Evolutionary conservation across 805 yeast species (phyloP).

Genomic region (Saccharomycopsis javanensis): DNA sequence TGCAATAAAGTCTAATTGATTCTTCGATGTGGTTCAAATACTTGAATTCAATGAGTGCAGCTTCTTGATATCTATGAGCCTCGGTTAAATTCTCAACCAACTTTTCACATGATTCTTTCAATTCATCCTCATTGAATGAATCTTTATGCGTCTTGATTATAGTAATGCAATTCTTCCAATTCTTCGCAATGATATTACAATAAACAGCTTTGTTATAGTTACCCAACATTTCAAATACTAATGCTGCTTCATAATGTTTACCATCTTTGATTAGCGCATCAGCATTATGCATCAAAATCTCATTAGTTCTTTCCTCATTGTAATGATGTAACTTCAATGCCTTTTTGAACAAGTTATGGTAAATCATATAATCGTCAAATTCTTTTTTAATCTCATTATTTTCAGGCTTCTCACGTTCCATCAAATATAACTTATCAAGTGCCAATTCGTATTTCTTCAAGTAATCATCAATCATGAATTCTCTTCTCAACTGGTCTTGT

Average conservation of each 20-base stretch:
- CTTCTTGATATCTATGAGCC: constrained; percentile 65
- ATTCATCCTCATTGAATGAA: constrained; percentile 26
- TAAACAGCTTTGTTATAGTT: constrained; percentile 53
- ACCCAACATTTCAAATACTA: constrained; percentile 62
- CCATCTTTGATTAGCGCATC: constrained; percentile 44
- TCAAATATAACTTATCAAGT: constrained; percentile 48
- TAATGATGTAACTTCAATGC: constrained; percentile 59
- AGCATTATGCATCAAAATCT: constrained; percentile 55
- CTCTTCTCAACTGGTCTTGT: constrained; percentile 54
- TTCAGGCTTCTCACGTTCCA: constrained; percentile 29
- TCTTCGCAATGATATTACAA: constrained; percentile 56
- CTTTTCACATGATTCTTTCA: constrained; percentile 43
- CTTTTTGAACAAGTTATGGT: constrained; percentile 56
- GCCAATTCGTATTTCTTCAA: constrained; percentile 64
- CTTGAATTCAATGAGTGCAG: constrained; percentile 64
- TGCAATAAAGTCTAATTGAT: constrained; percentile 62
- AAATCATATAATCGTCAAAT: constrained; percentile 55
- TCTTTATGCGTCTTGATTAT: constrained; percentile 30
- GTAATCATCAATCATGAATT: constrained; percentile 70
- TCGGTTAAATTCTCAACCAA: constrained; percentile 53
- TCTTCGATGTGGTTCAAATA: constrained; percentile 52
- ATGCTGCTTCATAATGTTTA: constrained; percentile 64
- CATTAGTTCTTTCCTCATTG: constrained; percentile 42
- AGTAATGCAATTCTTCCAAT: constrained; percentile 79
- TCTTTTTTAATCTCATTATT: constrained; percentile 39